These are phyloP conservation scores for Mycosphaerella sp. DNA, from an alignment of 2,329 filamentous ascomycete genomes.

Conservation along the genomic window DNA sequence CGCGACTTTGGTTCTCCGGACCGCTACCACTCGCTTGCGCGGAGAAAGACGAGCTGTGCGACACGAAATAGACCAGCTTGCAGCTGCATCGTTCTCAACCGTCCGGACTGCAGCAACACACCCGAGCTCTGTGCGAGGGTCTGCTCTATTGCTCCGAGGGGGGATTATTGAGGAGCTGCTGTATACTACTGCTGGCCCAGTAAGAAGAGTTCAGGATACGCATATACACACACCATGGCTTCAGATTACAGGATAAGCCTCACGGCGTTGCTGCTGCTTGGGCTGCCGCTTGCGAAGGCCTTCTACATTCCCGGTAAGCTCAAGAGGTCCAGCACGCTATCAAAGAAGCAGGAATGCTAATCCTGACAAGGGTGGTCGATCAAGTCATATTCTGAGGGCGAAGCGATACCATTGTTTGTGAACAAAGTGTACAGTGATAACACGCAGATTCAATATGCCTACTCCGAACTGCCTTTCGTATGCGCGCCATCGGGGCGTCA, in stretches of 20 bases:
- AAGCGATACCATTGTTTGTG: constrained; percentile 75
- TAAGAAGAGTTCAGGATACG: constrained; percentile 1
- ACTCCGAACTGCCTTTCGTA: constrained; percentile 81
- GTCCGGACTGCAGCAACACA: background rate
- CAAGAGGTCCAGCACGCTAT: background rate
- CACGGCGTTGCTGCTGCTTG: constrained; percentile 41
- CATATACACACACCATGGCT: constrained; percentile 29
- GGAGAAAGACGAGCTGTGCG: background rate
- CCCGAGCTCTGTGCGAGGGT: background rate
- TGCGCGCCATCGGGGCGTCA: constrained; percentile 68
- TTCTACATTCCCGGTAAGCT: constrained; percentile 79
- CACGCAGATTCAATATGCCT: constrained; percentile 86
- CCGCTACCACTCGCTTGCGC: constrained; percentile 8
- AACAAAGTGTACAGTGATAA: constrained; percentile 91
- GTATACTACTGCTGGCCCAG: background rate
- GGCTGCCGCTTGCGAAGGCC: constrained; percentile 51
- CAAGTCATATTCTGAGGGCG: constrained; percentile 68
- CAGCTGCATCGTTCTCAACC: constrained; percentile 4
- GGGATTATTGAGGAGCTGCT: background rate
- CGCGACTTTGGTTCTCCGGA: constrained; percentile 2
- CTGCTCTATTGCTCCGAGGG: constrained; percentile 1
- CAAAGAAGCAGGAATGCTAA: constrained; percentile 6
- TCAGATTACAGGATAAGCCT: constrained; percentile 36
- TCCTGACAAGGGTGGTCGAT: constrained; percentile 65
- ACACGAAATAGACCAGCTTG: background rate